Evolutionary conservation across 2,329 filamentous ascomycete genomes (phyloP).

Genomic region (Ophiostoma perfectum): DNA sequence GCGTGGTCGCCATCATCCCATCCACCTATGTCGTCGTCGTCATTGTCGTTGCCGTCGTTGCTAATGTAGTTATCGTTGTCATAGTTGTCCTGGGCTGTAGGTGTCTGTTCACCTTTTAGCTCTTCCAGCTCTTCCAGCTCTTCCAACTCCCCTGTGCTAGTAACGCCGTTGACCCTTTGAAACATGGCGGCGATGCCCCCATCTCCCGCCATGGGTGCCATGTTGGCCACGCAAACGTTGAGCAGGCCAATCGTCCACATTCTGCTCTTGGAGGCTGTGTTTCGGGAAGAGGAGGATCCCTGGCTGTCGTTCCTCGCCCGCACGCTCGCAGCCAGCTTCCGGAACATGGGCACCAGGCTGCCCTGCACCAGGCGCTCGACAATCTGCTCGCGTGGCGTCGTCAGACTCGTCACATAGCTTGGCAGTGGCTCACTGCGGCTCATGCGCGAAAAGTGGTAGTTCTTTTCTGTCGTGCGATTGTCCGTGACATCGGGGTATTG

Average conservation of each 20-base stretch:
- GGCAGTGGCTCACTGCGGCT: conserved; percentile 63
- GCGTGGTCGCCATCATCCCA: conserved; percentile 7
- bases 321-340: conserved; percentile 25
- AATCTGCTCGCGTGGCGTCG: conserved; percentile 17
- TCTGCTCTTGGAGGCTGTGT: neutral
- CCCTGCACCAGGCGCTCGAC: conserved; percentile 29
- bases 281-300: conserved; percentile 21
- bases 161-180: conserved; percentile 41
- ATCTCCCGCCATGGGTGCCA: conserved; percentile 57
- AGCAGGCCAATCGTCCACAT: conserved; percentile 74
- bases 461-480: neutral
- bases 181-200: conserved; percentile 85
- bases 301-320: neutral
- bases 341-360: conserved; percentile 27
- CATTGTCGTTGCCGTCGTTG: conserved; percentile 15
- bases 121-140: neutral
- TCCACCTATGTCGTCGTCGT: conserved; percentile 14
- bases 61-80: conserved; percentile 13
- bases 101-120: neutral
- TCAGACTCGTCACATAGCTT: conserved; percentile 63
- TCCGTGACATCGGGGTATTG: conserved; percentile 16
- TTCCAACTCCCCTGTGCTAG: neutral
- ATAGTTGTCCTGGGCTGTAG: conserved; percentile 11
- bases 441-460: conserved; percentile 60
- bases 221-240: conserved; percentile 84